Conservation (phyloP, 768 basidiomycete species). For the Kwoniella europaea region DNA sequence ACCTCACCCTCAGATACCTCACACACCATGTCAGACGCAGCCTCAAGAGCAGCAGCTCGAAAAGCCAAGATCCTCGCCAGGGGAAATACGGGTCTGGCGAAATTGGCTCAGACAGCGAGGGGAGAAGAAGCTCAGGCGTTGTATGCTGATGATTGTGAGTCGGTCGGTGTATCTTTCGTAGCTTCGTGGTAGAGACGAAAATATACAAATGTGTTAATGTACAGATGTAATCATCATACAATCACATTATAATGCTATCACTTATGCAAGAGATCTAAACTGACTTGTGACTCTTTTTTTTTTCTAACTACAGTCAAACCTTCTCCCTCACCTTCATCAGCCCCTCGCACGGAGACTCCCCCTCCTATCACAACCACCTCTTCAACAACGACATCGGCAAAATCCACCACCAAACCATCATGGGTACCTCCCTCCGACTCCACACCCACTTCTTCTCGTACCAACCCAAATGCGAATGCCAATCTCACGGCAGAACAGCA, state of each 20-base stretch:
- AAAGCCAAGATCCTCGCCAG: slow-evolving; percentile 57
- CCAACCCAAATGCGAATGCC: neutral
- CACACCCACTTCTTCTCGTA: neutral
- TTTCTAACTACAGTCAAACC: slow-evolving; percentile 13
- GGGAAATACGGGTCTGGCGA: slow-evolving; percentile 51
- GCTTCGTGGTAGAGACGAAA: too few species aligned
- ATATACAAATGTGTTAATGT: too few species aligned
- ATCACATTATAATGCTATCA: neutral
- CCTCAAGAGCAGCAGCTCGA: slow-evolving; percentile 51
- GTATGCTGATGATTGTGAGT: slow-evolving; percentile 51
- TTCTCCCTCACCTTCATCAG: slow-evolving; percentile 17
- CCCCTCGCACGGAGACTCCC: slow-evolving; percentile 22
- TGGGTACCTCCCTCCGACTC: slow-evolving; percentile 34
- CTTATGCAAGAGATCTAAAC: neutral
- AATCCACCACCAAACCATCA: slow-evolving; percentile 17
- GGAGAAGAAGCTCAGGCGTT: slow-evolving; percentile 55
- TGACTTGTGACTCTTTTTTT: neutral
- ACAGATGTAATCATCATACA: too few species aligned
- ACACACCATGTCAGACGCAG: slow-evolving; percentile 42
- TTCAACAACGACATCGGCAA: neutral
- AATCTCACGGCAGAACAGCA: slow-evolving; percentile 33
- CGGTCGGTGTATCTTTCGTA: neutral
- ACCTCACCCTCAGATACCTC: neutral
- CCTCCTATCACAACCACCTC: slow-evolving; percentile 25
- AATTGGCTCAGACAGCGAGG: slow-evolving; percentile 55